Evolutionary conservation across 2,329 filamentous ascomycete species (phyloP).

Genomic region (Pseudopyricularia javanii): DNA sequence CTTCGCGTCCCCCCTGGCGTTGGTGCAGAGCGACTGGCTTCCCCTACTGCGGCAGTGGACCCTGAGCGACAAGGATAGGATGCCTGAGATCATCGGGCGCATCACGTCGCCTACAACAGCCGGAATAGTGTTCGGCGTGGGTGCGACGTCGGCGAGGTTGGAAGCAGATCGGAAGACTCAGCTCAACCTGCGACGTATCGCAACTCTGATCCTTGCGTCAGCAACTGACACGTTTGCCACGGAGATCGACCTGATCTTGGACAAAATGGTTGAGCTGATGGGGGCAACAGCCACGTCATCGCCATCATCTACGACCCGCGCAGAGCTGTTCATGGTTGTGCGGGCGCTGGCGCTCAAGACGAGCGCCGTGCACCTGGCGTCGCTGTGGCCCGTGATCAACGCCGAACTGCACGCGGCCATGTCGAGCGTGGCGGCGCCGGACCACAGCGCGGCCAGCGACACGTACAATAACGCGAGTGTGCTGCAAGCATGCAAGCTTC

Average conservation of each 20-base stretch:
- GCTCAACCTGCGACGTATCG: slow-evolving; percentile 72
- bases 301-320: slow-evolving; percentile 77
- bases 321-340: slow-evolving; percentile 81
- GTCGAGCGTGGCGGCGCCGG: slow-evolving; percentile 57
- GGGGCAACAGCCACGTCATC: slow-evolving; percentile 77
- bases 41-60: slow-evolving; percentile 75
- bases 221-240: slow-evolving; percentile 68
- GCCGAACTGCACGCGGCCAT: slow-evolving; percentile 72
- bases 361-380: slow-evolving; percentile 66
- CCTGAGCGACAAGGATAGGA: slow-evolving; percentile 73
- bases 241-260: slow-evolving; percentile 61
- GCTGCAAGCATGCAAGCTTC: slow-evolving; percentile 84
- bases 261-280: slow-evolving; percentile 79
- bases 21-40: slow-evolving; percentile 69
- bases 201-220: slow-evolving; percentile 66
- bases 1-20: slow-evolving; percentile 54
- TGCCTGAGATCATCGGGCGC: slow-evolving; percentile 68
- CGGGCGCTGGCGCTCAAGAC: slow-evolving; percentile 71
- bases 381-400: slow-evolving; percentile 84
- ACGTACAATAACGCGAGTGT: slow-evolving; percentile 67
- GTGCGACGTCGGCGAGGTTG: slow-evolving; percentile 82
- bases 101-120: slow-evolving; percentile 80
- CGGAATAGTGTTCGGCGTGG: slow-evolving; percentile 97
- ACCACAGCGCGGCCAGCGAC: slow-evolving; percentile 50
- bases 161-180: slow-evolving; percentile 92